Base-by-base conservation (phyloP, 1,284 basidiomycete genomes). In the Sparassis latifolia region DNA sequence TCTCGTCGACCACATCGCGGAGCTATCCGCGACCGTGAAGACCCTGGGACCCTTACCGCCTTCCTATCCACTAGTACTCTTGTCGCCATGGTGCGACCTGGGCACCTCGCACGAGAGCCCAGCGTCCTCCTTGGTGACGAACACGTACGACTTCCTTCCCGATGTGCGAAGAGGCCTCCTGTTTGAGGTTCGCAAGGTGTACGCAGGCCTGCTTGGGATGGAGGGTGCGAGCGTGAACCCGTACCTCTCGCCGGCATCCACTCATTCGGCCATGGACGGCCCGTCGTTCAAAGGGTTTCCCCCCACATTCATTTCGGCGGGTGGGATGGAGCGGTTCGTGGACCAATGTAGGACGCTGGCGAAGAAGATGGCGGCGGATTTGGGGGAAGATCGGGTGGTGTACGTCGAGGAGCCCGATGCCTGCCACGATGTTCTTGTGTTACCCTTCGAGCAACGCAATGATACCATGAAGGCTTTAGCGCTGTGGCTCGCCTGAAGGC, bases 21-120 rank as follows among this genome's bases (percentile, higher is more conserved):
- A 52, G 2, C 55, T 68, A 0, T 56, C 59, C 9, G 46, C 52
- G 33, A 71, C 74, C 0, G 66, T 67, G n/a, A 69, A 63, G 33
- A 72, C 69, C 2, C 64, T 84, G n/a, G 20, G 20, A 20, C 63
- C 85, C 33, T 32, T n/a, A 33, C 37, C 49, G 44, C 49, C 44
- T 28, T 4, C 33, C 7, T 45, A 44, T 38, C 10, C 29, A 1
- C 43, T 76, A 39, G 58, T 77, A 4, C 59, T 72, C 5, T 55
- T 73, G 42, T 71, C 68, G 4, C 71, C 74, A 10, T 72, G 72
- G 20, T 20, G 20, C 20, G 20, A 20, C 20, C 20, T 20, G 20
- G 20, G 20, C 20, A 20, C 20, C 48, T 58, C 2, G 60, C 64
- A 0, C 59, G 55, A 52, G 38, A 52, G 39, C 37, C 62, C 41